These are phyloP conservation scores for Boletellus sp. DNA, from an alignment of 1,284 basidiomycete genomes.

Conservation along the genomic window DNA sequence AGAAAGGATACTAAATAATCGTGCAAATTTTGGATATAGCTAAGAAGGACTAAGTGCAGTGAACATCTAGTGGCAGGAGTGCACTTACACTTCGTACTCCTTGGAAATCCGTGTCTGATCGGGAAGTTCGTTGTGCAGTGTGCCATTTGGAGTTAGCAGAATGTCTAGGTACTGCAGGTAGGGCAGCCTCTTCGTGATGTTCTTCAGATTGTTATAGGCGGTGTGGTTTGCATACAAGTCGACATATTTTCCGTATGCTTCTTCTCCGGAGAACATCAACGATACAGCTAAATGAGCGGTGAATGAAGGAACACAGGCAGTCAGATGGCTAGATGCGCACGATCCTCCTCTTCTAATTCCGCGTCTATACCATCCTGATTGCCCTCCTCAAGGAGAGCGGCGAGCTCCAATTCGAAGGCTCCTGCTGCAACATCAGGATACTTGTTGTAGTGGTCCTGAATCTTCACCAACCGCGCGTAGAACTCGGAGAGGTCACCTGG, in stretches of 20 bases:
- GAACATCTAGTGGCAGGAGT: not conserved
- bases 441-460: conserved; percentile 94
- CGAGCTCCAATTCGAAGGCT: conserved; percentile 78
- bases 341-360: conserved; percentile 75
- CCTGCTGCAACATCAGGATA: conserved; percentile 86
- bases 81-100: conserved; percentile 77
- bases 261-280: conserved; percentile 92
- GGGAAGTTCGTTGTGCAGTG: conserved; percentile 68
- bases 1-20: conserved; percentile 84
- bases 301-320: conserved; percentile 9
- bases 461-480: conserved; percentile 88
- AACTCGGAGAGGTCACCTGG: conserved; percentile 86
- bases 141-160: conserved; percentile 58
- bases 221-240: conserved; percentile 90
- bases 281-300: conserved; percentile 63
- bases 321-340: conserved; percentile 43
- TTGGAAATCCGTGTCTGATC: conserved; percentile 69
- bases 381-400: conserved; percentile 72
- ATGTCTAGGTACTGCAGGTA: conserved; percentile 92
- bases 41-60: conserved; percentile 30
- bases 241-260: conserved; percentile 90
- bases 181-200: conserved; percentile 72
- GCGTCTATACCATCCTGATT: conserved; percentile 67
- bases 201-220: conserved; percentile 87
- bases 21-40: conserved; percentile 82